These are phyloP conservation scores for Mortierella sp. DNA, from an alignment of 371 early-diverging fungal genomes.

Conservation along the genomic window DNA sequence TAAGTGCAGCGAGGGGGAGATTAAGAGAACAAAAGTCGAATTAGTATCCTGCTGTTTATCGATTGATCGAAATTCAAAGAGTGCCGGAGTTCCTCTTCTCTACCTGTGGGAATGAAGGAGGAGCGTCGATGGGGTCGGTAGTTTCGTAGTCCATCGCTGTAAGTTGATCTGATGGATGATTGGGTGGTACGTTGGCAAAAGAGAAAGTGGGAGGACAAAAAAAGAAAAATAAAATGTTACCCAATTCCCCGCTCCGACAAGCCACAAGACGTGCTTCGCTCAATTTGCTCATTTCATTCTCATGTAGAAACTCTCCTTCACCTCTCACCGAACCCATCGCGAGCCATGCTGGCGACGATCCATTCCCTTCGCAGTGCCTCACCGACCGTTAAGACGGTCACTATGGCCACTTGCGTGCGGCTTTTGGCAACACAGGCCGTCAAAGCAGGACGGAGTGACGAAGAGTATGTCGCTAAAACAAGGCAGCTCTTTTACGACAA, in stretches of 20 bases:
- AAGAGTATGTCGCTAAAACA: constrained; percentile 26
- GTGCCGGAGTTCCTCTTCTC: constrained; percentile 21
- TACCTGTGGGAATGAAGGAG: constrained; percentile 86
- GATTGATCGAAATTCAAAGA: constrained; percentile 7
- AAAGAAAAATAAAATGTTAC: background rate
- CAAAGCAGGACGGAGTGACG: constrained; percentile 1
- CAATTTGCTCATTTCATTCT: background rate
- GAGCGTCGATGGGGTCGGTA: constrained; percentile 89
- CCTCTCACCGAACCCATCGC: background rate
- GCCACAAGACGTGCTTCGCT: background rate
- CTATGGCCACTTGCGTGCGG: background rate
- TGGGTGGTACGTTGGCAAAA: background rate
- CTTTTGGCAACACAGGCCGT: constrained; percentile 10
- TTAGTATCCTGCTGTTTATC: background rate
- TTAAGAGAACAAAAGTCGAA: background rate
- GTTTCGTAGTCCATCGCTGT: constrained; percentile 54
- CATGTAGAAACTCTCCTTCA: background rate
- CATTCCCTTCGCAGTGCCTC: constrained; percentile 10
- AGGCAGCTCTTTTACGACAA: constrained; percentile 40
- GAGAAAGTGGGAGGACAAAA: background rate
- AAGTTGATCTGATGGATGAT: background rate
- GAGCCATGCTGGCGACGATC: constrained; percentile 29
- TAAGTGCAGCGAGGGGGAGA: constrained; percentile 11
- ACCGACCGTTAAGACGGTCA: constrained; percentile 7
- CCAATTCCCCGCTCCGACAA: background rate